phyloP scores from a whole-genome alignment of 148 eudicot genomes.

The Linanthus parryae region DNA sequence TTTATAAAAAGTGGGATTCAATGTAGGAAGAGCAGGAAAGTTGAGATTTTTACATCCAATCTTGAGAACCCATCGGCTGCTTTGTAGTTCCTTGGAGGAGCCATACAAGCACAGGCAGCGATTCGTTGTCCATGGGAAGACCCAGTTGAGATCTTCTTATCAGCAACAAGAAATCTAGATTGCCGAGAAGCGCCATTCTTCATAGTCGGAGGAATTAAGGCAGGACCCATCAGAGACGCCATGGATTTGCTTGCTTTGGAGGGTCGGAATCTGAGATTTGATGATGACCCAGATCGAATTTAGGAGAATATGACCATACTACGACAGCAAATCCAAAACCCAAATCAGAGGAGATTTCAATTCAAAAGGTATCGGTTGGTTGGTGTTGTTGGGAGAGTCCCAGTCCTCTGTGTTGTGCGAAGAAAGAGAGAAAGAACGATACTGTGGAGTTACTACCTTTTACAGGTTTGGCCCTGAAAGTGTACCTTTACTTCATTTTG shows the following conservation, averaged over 20 bases:
- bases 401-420: no score
- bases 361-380: no score
- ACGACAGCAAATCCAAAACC: no score
- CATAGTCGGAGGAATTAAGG: slow-evolving; percentile 23
- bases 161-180: slow-evolving; percentile 15
- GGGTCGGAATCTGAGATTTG: slow-evolving; percentile 5
- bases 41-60: slow-evolving; percentile 29
- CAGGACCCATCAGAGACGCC: slow-evolving; percentile 30
- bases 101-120: slow-evolving; percentile 43
- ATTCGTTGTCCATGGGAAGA: slow-evolving; percentile 17
- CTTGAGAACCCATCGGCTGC: slow-evolving; percentile 39
- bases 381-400: no score
- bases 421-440: no score
- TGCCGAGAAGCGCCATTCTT: slow-evolving; percentile 19
- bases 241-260: slow-evolving; percentile 17
- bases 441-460: no score
- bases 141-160: slow-evolving; percentile 14
- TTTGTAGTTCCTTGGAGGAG: slow-evolving; percentile 42
- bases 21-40: not conserved
- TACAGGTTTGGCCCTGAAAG: no score
- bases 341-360: no score
- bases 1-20: not conserved
- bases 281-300: slow-evolving; percentile 13
- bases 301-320: no score
- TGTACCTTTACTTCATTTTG: no score